Base-by-base conservation (phyloP, 1,139 yeast genomes). In the Kodamaea sp. region DNA sequence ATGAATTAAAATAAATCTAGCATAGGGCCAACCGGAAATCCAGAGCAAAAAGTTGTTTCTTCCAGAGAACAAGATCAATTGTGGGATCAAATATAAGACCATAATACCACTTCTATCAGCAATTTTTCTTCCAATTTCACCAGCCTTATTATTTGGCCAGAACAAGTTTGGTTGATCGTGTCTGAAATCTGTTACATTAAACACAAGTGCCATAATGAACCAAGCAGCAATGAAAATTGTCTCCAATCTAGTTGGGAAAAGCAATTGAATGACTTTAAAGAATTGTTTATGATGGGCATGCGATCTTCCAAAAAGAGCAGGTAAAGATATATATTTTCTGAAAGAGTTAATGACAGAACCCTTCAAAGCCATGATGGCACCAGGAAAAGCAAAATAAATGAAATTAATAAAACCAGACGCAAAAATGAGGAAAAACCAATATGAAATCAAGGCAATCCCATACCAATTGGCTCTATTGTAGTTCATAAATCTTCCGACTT, bases 171-270 rank as follows among this genome's bases (percentile, higher is more conserved):
- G 61, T 39, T 55, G 57, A 35, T 69, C 67, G 53, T 66, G 55
- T 43, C 62, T 57, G 55, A 67, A 77, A 32, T 70, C 63, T 27
- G 69, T 58, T 10, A 67, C 58, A 41, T 65, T 46, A 34, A 77
- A 63, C 12, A 77, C 62, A 8, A 73, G 41, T 32, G 71, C 65
- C 42, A 81, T 57, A 2, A 69, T 53, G 8, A 75, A 81, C 7
- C 74, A 62, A 8, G 61, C 45, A 12, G 82, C 60, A 5, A 47
- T 43, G 36, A 55, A 43, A 8, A 58, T 38, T 7, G 54, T 34
- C 57, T 84, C 94, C 44, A 75, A 62, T 42, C 94, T 69, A 0
- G 89, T 77, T 0, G 95, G 95, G 8, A 81, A 57, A 29, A 73
- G 32, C 64, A 59, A 44, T 55, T 70, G 63, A 23, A 69, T 53